phyloP scores from a whole-genome alignment of 192 early-diverging fungal species.

The Coemansia sp. region DNA sequence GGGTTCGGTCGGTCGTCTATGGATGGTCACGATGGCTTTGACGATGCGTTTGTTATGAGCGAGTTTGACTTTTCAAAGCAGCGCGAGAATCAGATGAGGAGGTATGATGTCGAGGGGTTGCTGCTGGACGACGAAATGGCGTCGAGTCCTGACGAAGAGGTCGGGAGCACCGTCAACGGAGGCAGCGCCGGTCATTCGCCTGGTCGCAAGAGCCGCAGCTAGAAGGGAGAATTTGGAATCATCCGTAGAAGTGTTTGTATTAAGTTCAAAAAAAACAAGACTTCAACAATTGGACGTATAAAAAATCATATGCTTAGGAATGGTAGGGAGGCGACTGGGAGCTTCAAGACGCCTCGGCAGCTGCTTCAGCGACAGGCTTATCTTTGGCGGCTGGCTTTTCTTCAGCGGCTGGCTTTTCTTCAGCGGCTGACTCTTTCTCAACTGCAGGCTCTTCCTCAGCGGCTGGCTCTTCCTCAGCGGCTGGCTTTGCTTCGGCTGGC shows the following conservation, averaged over 20 bases:
- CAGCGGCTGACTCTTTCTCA: no score
- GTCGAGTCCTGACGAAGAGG: slow-evolving; percentile 44
- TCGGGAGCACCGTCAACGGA: slow-evolving; percentile 6
- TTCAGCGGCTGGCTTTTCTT: no score
- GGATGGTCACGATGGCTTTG: slow-evolving; percentile 11
- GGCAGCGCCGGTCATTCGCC: slow-evolving; percentile 8
- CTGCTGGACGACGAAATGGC: slow-evolving; percentile 39
- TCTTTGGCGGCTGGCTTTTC: background rate
- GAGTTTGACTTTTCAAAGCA: slow-evolving; percentile 29
- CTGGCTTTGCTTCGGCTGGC: background rate
- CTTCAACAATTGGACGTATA: no score
- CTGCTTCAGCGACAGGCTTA: background rate
- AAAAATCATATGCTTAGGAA: no score
- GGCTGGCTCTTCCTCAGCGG: background rate
- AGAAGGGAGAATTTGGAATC: background rate
- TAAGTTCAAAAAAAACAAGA: no score
- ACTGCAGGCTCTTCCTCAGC: slow-evolving; percentile 1
- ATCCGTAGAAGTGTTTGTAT: background rate
- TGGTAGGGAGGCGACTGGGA: no score
- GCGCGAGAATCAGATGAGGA: background rate
- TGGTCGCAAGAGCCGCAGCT: background rate
- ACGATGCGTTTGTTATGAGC: slow-evolving; percentile 48
- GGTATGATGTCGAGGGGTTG: slow-evolving; percentile 24
- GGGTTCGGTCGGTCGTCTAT: slow-evolving; percentile 2
- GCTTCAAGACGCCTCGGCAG: no score